These are phyloP conservation scores for Otatea glauca DNA, from an alignment of 176 grass and related monocot species.

Conservation along the genomic window DNA sequence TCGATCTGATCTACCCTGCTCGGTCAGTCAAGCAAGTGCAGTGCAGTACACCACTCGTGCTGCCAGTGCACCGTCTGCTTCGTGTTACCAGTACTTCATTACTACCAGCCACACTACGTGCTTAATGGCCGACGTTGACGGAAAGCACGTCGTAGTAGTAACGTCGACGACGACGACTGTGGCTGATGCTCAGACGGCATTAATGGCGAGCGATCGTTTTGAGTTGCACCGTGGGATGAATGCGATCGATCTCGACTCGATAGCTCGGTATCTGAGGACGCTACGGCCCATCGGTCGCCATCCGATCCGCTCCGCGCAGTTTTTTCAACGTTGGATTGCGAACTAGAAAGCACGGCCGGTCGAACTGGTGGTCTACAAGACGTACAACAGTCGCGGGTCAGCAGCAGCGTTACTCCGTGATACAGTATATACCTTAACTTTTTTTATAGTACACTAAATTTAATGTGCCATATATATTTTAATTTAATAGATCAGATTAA, in stretches of 20 bases:
- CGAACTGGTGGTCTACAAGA: neutral
- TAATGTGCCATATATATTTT: too few relatives aligned
- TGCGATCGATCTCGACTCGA: neutral
- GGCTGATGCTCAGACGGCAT: conserved; percentile 15
- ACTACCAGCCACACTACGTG: neutral
- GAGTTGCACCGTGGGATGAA: neutral
- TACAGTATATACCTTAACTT: too few relatives aligned
- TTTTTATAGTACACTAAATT: too few relatives aligned
- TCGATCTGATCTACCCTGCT: neutral
- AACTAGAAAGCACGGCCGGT: neutral
- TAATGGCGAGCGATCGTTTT: conserved; percentile 5
- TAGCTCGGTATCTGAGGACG: neutral
- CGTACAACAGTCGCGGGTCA: neutral
- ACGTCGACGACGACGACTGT: neutral
- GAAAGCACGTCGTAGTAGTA: neutral
- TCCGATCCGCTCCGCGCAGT: conserved; percentile 17
- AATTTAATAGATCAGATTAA: too few relatives aligned
- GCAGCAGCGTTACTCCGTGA: neutral
- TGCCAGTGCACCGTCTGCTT: neutral
- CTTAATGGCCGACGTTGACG: neutral
- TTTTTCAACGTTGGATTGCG: conserved; percentile 6
- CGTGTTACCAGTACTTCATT: neutral
- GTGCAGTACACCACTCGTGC: neutral
- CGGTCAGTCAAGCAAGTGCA: neutral
- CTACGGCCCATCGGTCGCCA: conserved; percentile 31